phyloP scores from a whole-genome alignment of 371 early-diverging fungal species.

The Basidiobolus meristosporus region DNA sequence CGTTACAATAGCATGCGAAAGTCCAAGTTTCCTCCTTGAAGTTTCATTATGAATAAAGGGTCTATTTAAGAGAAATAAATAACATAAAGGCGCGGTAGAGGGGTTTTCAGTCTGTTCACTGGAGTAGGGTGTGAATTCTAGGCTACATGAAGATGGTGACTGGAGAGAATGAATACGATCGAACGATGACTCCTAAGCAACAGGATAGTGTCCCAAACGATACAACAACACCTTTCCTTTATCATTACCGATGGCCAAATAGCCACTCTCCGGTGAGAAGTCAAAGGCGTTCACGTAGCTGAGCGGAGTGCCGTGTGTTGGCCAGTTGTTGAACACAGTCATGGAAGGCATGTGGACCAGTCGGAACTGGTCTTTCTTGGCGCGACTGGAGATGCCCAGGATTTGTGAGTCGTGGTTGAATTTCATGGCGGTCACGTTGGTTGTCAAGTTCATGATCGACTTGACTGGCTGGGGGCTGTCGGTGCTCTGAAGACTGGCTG shows the following conservation, averaged over 20 bases:
- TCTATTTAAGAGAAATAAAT: too few species aligned
- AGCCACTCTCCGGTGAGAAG: slow-evolving; percentile 80
- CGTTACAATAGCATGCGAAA: too few species aligned
- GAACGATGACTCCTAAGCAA: too few species aligned
- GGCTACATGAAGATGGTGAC: too few species aligned
- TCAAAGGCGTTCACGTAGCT: slow-evolving; percentile 46
- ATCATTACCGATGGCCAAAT: slow-evolving; percentile 73
- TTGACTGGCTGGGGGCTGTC: slow-evolving; percentile 48
- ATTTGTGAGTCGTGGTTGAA: slow-evolving; percentile 77
- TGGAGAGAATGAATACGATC: too few species aligned
- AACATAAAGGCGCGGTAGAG: too few species aligned
- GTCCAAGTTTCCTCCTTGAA: too few species aligned
- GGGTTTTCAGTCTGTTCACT: too few species aligned
- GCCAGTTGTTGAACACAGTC: slow-evolving; percentile 82
- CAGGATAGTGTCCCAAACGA: slow-evolving; percentile 39
- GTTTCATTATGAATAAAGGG: too few species aligned
- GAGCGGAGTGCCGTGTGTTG: slow-evolving; percentile 59
- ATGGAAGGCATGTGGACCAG: slow-evolving; percentile 58
- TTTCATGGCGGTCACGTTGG: slow-evolving; percentile 36
- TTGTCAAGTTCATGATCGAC: slow-evolving; percentile 63
- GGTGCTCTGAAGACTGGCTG: slow-evolving; percentile 14
- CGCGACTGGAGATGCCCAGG: slow-evolving; percentile 47
- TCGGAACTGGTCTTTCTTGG: slow-evolving; percentile 52
- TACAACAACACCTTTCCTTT: slow-evolving; percentile 73
- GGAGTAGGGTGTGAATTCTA: too few species aligned